Percentiles rank a stretch among this genome's conserved stretches.
Evolutionary conservation across 2,329 filamentous ascomycete species (phyloP).

Genomic region (Penicillium italicum): DNA sequence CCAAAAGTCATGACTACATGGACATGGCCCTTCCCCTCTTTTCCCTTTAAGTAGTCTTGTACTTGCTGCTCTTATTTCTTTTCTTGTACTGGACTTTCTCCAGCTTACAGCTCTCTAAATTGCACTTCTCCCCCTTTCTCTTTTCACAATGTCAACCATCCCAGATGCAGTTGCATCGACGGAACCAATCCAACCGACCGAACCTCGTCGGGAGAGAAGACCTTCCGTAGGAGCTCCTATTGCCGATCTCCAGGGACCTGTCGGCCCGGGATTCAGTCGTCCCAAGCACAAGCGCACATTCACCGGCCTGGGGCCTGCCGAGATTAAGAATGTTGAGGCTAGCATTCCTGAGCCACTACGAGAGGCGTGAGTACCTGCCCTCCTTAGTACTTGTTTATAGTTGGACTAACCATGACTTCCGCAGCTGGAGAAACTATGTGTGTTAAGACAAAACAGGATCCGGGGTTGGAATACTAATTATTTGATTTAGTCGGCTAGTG

Average conservation of each 20-base stretch:
- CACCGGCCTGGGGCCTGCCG: conserved; percentile 82
- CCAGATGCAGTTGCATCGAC: conserved; percentile 20
- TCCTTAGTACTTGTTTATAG: background rate
- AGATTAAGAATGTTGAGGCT: conserved; percentile 93
- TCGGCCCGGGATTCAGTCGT: conserved; percentile 80
- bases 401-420: conserved; percentile 16
- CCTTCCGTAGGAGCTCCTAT: conserved; percentile 80
- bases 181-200: conserved; percentile 19
- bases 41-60: conserved; percentile 8
- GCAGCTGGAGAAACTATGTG: conserved; percentile 60
- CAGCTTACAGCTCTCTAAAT: background rate
- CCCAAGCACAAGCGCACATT: conserved; percentile 98
- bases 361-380: conserved; percentile 63
- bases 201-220: conserved; percentile 62
- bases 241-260: conserved; percentile 77
- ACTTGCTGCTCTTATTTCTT: background rate
- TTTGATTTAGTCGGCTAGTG: conserved; percentile 54
- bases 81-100: conserved; percentile 22
- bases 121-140: background rate
- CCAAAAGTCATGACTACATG: conserved; percentile 8
- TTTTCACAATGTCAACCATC: background rate
- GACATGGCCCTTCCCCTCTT: conserved; percentile 4
- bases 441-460: conserved; percentile 18
- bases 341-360: conserved; percentile 84
- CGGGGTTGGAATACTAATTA: conserved; percentile 1